Conservation (phyloP, 768 basidiomycete species). For the Lyophyllum atratum region DNA sequence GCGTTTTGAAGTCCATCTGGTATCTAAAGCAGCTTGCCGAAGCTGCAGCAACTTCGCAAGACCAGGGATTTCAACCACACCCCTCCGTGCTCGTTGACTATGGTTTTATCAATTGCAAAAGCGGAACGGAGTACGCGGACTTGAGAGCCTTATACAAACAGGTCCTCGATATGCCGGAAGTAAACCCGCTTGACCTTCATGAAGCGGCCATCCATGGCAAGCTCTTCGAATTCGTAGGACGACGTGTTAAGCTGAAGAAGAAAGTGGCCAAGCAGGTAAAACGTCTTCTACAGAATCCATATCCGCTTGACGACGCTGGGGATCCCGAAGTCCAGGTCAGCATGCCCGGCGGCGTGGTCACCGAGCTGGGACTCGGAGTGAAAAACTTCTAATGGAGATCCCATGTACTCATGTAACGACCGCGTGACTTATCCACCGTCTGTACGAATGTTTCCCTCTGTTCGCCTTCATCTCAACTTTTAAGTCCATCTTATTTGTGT, state of each 20-base stretch:
- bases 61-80: background rate
- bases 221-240: conserved; percentile 26
- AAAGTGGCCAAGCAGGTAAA: conserved; percentile 21
- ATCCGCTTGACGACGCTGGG: too few relatives aligned
- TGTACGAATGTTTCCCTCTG: too few relatives aligned
- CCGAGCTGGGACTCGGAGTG: too few relatives aligned
- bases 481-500: too few relatives aligned
- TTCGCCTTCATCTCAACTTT: too few relatives aligned
- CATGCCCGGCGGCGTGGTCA: too few relatives aligned
- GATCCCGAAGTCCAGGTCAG: too few relatives aligned
- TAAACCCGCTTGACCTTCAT: conserved; percentile 35
- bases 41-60: conserved; percentile 7
- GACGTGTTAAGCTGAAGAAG: conserved; percentile 21
- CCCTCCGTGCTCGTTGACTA: conserved; percentile 29
- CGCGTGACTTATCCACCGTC: too few relatives aligned
- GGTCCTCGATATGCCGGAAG: conserved; percentile 26
- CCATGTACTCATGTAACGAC: too few relatives aligned
- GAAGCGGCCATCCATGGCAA: conserved; percentile 33
- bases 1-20: conserved; percentile 34
- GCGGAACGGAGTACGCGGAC: conserved; percentile 21
- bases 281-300: conserved; percentile 32
- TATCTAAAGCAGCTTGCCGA: conserved; percentile 32
- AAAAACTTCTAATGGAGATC: too few relatives aligned
- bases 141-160: conserved; percentile 33
- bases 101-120: conserved; percentile 36